phyloP scores from a whole-genome alignment of 345 rosid genomes.

The Theobroma cacao region DNA sequence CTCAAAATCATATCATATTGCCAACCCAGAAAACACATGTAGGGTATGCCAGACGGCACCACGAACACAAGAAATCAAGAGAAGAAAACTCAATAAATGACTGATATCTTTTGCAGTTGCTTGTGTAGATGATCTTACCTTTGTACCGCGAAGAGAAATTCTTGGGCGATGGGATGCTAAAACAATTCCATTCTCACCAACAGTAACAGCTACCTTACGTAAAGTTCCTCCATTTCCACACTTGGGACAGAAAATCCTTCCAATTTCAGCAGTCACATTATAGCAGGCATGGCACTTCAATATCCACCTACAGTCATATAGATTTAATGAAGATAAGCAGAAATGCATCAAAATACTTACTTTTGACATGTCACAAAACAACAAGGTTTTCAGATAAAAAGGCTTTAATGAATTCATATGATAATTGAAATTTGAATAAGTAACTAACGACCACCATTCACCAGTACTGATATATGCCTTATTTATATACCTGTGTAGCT shows the following conservation, averaged over 20 bases:
- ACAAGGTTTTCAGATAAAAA: neutral
- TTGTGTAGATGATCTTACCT: constrained; percentile 41
- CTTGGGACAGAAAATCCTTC: constrained; percentile 84
- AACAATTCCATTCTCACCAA: constrained; percentile 72
- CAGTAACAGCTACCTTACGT: constrained; percentile 78
- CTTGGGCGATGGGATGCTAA: constrained; percentile 69
- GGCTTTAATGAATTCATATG: neutral
- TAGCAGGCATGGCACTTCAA: constrained; percentile 97
- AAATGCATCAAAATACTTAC: neutral
- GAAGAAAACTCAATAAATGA: neutral
- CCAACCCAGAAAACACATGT: neutral
- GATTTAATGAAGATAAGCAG: constrained; percentile 14
- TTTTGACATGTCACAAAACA: neutral
- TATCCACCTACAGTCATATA: constrained; percentile 63
- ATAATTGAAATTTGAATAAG: neutral
- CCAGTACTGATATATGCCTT: neutral
- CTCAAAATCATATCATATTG: neutral
- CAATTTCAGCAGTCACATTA: constrained; percentile 77
- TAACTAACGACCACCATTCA: neutral
- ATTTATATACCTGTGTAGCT: constrained; percentile 65
- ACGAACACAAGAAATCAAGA: neutral
- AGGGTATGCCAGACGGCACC: neutral
- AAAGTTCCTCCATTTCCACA: constrained; percentile 97
- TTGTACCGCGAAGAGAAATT: constrained; percentile 71
- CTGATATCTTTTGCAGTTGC: neutral